Percentiles rank a stretch among this genome's conserved stretches.
These are phyloP conservation scores for Exophiala alcalophila DNA, from an alignment of 2,329 filamentous ascomycete species.

Conservation along the genomic window DNA sequence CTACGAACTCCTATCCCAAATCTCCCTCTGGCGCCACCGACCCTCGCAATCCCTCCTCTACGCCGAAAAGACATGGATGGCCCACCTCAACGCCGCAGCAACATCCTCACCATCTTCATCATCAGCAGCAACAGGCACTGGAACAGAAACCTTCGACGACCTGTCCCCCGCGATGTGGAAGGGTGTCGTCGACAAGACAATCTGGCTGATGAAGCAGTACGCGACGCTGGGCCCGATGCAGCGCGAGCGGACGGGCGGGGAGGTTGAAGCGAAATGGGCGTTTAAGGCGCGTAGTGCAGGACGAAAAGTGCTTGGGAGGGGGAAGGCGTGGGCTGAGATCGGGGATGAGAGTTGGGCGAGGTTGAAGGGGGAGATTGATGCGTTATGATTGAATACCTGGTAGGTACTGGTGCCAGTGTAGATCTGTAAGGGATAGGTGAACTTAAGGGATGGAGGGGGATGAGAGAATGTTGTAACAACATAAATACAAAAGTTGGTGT, in stretches of 20 bases:
- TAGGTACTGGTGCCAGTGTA: no score
- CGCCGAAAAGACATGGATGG: slow-evolving; percentile 86
- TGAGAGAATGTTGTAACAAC: no score
- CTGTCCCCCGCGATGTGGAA: slow-evolving; percentile 64
- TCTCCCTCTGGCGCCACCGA: slow-evolving; percentile 71
- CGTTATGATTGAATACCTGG: no score
- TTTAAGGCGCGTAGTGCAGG: slow-evolving; percentile 84
- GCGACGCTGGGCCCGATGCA: slow-evolving; percentile 66
- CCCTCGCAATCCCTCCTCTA: slow-evolving; percentile 73
- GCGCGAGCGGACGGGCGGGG: slow-evolving; percentile 50
- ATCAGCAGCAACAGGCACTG: no score
- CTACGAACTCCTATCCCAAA: slow-evolving; percentile 70
- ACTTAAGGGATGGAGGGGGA: no score
- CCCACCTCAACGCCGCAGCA: slow-evolving; percentile 32
- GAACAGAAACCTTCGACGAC: slow-evolving; percentile 18
- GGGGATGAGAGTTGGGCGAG: slow-evolving; percentile 37
- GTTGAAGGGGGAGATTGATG: slow-evolving; percentile 18
- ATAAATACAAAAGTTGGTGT: no score
- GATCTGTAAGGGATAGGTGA: no score
- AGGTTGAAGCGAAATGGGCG: slow-evolving; percentile 77
- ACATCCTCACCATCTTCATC: background rate
- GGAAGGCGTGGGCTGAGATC: slow-evolving; percentile 75
- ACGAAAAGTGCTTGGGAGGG: slow-evolving; percentile 77
- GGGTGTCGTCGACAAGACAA: slow-evolving; percentile 71
- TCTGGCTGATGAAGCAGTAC: slow-evolving; percentile 77